Evolutionary conservation across 1,284 basidiomycete species (phyloP).

Genomic region (Heterobasidion occidentale): DNA sequence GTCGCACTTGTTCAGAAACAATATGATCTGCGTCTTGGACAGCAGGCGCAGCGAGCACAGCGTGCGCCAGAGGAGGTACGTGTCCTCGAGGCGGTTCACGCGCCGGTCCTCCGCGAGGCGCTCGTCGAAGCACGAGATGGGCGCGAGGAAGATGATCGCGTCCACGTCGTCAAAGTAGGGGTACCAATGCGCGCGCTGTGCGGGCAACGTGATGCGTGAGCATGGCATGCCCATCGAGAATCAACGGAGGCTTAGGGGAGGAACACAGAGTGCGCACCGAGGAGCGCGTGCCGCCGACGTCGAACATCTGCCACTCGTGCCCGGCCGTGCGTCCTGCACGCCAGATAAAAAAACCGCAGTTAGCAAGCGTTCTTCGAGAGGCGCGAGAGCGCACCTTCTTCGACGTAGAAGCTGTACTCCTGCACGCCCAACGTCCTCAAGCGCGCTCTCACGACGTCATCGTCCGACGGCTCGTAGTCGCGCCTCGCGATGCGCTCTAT

Average conservation of each 20-base stretch:
- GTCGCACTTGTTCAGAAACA: conserved; percentile 38
- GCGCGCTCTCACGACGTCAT: conserved; percentile 62
- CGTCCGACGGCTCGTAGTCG: conserved; percentile 51
- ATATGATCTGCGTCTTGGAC: conserved; percentile 26
- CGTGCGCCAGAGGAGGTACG: conserved; percentile 30
- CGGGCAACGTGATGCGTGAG: too few species aligned
- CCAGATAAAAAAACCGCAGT: neutral
- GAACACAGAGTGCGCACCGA: conserved; percentile 46
- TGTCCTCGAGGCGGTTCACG: conserved; percentile 36
- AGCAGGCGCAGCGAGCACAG: conserved; percentile 32
- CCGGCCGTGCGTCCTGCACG: conserved; percentile 19
- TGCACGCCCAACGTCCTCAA: conserved; percentile 67
- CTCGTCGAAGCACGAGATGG: conserved; percentile 34
- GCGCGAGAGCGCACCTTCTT: conserved; percentile 40
- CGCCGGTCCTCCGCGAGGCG: conserved; percentile 32
- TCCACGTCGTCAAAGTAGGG: conserved; percentile 34
- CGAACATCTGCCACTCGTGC: conserved; percentile 62
- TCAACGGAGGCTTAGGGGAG: too few species aligned
- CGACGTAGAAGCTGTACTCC: conserved; percentile 61
- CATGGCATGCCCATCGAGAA: neutral
- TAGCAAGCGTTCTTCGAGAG: neutral
- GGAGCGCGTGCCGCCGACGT: conserved; percentile 65
- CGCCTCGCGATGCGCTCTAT: conserved; percentile 44
- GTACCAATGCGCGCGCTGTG: conserved; percentile 28
- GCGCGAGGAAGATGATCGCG: conserved; percentile 34